Base-by-base conservation (phyloP, 2,329 filamentous ascomycete genomes). In the Boeremia exigua region DNA sequence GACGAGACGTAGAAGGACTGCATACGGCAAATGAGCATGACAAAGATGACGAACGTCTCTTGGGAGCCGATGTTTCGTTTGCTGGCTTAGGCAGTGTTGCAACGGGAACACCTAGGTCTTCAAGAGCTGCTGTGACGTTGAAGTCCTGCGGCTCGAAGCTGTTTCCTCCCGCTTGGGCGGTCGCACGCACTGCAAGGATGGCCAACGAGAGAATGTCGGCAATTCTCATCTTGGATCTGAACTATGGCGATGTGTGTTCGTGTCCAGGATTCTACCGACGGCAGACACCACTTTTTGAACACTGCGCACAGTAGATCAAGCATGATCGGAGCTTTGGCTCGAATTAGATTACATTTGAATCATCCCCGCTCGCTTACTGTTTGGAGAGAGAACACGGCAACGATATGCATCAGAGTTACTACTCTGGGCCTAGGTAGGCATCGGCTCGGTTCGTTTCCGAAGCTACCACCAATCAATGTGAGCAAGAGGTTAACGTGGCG, bases 21-120 rank as follows among this genome's bases (percentile, higher is more conserved):
- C 63, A 40, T 50, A 68, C 67, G 38, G 67, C 67, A 49, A 59
- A 52, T 2, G 64, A 60, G 29, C 68, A 70, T 8, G 45, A 53
- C 17, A 40, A 56, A 6, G 53, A 19, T 7, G 37, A 14, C 10
- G 54, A 51, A 5, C 49, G 44, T 19, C 44, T 46, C 8, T 48
- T 36, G 15, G 61, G 46, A 3, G 15, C 28, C 4, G 55, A 39
- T 17, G 63, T 57, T 8, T 11, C 30, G 12, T 12, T 4, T 19
- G n/a, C 3, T 17, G 44, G 23, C 29, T 63, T 54, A n/a, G 65
- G 65, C 8, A 68, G 46, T 6, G 56, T 53, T 28, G 55, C 61
- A 25, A 65, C 56, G 47, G 68, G 59, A 38, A 62, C 46, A 17
- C 63, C 66, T 30, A 64, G 61, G 4, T 52, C 39, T 10, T 63